Percentiles rank a stretch among this genome's conserved stretches.
Evolutionary conservation across 306 rosid species (phyloP).

Genomic region (Trifolium pratense): DNA sequence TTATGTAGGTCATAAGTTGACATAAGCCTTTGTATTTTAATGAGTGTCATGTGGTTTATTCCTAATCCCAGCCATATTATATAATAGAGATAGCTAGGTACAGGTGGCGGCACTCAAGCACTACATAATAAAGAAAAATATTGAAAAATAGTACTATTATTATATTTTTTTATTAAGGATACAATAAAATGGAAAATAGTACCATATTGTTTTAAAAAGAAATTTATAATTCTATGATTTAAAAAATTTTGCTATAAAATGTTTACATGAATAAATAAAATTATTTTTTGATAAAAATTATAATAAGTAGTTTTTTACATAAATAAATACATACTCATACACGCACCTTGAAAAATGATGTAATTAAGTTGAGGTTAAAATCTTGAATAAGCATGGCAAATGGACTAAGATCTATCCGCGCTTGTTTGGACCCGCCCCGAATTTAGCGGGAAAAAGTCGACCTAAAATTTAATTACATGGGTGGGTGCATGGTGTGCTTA

Average conservation of each 20-base stretch:
- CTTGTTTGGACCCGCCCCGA: too few relatives aligned
- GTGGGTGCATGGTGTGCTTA: too few relatives aligned
- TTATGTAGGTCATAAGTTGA: conserved; percentile 36
- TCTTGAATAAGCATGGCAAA: too few relatives aligned
- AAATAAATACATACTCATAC: neutral
- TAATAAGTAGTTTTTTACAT: too few relatives aligned
- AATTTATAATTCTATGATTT: neutral
- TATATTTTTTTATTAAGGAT: conserved; percentile 3
- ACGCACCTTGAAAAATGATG: conserved; percentile 30
- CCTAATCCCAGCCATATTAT: conserved; percentile 20
- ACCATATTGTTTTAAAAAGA: neutral
- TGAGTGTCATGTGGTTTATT: conserved; percentile 33
- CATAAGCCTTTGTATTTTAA: conserved; percentile 31
- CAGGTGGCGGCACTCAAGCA: conserved; percentile 32
- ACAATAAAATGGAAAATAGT: neutral
- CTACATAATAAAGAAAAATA: conserved; percentile 28
- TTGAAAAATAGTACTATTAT: neutral
- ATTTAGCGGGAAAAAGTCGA: too few relatives aligned
- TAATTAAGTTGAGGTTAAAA: conserved; percentile 25
- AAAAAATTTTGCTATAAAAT: neutral
- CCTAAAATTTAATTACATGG: too few relatives aligned
- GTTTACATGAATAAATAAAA: neutral
- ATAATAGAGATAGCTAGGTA: conserved; percentile 34
- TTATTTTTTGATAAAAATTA: too few relatives aligned
- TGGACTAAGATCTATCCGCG: too few relatives aligned